Percentiles rank a stretch among this genome's conserved stretches.
phyloP scores from a whole-genome alignment of 1,139 yeast species.

The Lodderomyces orthopsilosis region DNA sequence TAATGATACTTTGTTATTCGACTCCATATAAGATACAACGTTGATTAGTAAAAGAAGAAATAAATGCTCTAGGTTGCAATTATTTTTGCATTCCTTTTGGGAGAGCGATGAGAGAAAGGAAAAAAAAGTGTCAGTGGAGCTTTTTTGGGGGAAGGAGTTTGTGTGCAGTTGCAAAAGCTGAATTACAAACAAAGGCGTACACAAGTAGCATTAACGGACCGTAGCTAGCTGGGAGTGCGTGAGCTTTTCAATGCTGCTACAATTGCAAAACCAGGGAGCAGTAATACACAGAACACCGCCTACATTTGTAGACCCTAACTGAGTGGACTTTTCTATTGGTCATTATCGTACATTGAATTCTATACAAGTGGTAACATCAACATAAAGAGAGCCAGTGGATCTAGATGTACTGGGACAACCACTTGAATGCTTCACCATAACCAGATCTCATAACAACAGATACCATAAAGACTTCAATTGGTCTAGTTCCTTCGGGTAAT shows the following conservation, averaged over 20 bases:
- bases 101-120: background rate
- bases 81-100: background rate
- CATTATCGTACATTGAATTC: constrained; percentile 2
- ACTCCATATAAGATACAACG: constrained; percentile 11
- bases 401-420: constrained; percentile 91
- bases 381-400: background rate
- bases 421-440: constrained; percentile 92
- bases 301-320: too few species aligned
- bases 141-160: too few species aligned
- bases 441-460: constrained; percentile 97
- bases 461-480: constrained; percentile 96
- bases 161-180: too few species aligned
- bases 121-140: background rate
- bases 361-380: background rate
- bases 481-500: constrained; percentile 75
- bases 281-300: too few species aligned
- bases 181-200: too few species aligned
- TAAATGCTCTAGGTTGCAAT: constrained; percentile 1
- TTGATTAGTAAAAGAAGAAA: background rate
- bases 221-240: too few species aligned
- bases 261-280: too few species aligned
- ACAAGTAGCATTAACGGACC: too few species aligned
- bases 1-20: constrained; percentile 39
- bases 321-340: background rate
- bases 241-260: too few species aligned